Base-by-base conservation (phyloP, 331 rosid genomes). In the Malus hybrid region DNA sequence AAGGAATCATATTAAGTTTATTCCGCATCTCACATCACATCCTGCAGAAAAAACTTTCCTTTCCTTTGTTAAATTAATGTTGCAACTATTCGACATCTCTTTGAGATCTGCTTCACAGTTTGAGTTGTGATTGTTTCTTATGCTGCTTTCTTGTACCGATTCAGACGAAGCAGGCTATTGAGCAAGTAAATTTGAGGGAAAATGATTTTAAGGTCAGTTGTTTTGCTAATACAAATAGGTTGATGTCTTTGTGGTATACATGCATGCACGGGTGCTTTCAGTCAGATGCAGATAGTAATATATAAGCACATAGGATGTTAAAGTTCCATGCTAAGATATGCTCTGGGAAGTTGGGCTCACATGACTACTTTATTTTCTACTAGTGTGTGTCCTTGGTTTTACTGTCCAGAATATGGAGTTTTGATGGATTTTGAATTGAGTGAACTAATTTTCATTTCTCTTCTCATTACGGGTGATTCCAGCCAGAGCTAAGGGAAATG, bases 401-500 rank as follows among this genome's bases (percentile, higher is more conserved):
- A 34, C 20, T 59, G 27, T 8, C 57, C n/a, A 24, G 48, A n/a
- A 48, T 32, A 20, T 60, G 39, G 61, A 46, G 55, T 77, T 34
- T 69, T 67, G 57, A 44, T 46, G 24, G 31, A 65, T 76, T 62
- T 70, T 46, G 24, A 57, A 65, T 76, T 32, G 59, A 67, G 28
- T n/a, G 22, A 36, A 73, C 46, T 60, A 52, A 66, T 70, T 52
- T 48, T 29, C 16, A 63, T 75, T 67, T 19, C 67, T 78, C 73
- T 16, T 63, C 77, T 65, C 67, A 74, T 42, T 69, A 20, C 78
- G 80, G 83, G 52, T 73, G 68, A 73, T 73, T 85, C 80, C 36
- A 91, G 98, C 89, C 88, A 54, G 93, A 85, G 82, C 78, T 92
- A 65, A 85, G 82, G 79, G 87, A 70, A 56, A 85, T 87, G 84